Percentiles rank a stretch among this genome's conserved stretches.
These are phyloP conservation scores for Opeltia flavorubescens DNA, from an alignment of 495 filamentous ascomycete genomes.

Conservation along the genomic window DNA sequence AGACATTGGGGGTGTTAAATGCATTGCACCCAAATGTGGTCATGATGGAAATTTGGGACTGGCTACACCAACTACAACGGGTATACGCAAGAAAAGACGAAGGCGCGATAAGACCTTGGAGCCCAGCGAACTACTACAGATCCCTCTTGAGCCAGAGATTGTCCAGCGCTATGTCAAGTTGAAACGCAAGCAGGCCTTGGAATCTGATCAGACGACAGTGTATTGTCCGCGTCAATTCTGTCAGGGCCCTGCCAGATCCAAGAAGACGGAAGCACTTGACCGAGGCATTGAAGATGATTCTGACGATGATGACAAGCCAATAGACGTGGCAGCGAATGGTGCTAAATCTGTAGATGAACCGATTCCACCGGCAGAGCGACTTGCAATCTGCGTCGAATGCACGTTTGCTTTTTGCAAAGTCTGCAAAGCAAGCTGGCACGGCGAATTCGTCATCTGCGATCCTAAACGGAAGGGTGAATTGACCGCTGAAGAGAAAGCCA, in stretches of 20 bases:
- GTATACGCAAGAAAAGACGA: constrained; percentile 20
- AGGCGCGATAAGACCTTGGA: constrained; percentile 52
- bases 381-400: constrained; percentile 82
- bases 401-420: constrained; percentile 78
- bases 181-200: constrained; percentile 82
- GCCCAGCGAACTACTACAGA: constrained; percentile 78
- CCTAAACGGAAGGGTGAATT: constrained; percentile 48
- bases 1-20: constrained; percentile 61
- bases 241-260: constrained; percentile 73
- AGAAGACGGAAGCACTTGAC: constrained; percentile 42
- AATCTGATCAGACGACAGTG: constrained; percentile 81
- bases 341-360: constrained; percentile 23
- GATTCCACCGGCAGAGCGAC: constrained; percentile 36
- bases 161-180: constrained; percentile 78
- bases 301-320: constrained; percentile 3
- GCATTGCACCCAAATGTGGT: constrained; percentile 57
- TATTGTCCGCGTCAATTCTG: constrained; percentile 93
- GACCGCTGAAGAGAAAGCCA: constrained; percentile 70
- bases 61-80: constrained; percentile 5
- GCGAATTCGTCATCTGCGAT: constrained; percentile 53
- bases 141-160: constrained; percentile 55
- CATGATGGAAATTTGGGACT: constrained; percentile 19
- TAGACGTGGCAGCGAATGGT: constrained; percentile 14
- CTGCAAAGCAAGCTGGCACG: constrained; percentile 74
- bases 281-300: constrained; percentile 32